Base-by-base conservation (phyloP, 176 grass and related monocot genomes). In the Thalia dealbata region DNA sequence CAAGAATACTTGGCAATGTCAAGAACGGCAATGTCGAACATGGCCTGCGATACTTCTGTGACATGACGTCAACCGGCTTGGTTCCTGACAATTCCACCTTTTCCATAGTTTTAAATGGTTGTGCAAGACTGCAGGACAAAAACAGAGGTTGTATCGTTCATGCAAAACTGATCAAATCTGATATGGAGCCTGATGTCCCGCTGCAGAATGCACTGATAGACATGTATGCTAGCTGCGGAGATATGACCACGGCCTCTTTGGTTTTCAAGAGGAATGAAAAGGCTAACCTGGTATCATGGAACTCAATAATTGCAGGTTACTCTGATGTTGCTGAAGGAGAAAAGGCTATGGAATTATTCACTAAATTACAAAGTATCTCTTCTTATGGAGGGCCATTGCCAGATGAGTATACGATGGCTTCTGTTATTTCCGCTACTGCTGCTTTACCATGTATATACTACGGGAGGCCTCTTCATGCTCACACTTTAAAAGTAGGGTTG, bases 261-360 rank as follows among this genome's bases (percentile, higher is more conserved):
- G 82, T 92, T 56, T 92, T 96, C 67, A 60, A 88, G 16, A 92
- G 78, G 61, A 96, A 86, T 21, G 61, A 81, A 48, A 78, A 22
- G 1, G 84, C 89, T 3, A 82, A 90, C 61, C 68, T 96, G 65
- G 82, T 92, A 27, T 96, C 92, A 7, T 96, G 89, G 92, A 96
- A 96, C 55, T 88, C 92, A 19, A 27, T 96, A 56, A 88, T 96
- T 52, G n/a, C 84, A 46, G 87, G 87, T 61, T 96, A 87, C 82
- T 88, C 82, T 78, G 77, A 73, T 12, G 10, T 44, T 21, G 73
- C 78, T 26, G 80, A 85, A 54, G 89, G 87, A 50, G 75, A 80
- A 74, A 84, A 67, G 8, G 89, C 87, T 28, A 82, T 96, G 64
- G 23, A 83, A 75, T 59, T 77, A 14, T 96, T 96, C 67, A 52